Conservation (phyloP, 345 rosid species). For the Acer campestre region DNA sequence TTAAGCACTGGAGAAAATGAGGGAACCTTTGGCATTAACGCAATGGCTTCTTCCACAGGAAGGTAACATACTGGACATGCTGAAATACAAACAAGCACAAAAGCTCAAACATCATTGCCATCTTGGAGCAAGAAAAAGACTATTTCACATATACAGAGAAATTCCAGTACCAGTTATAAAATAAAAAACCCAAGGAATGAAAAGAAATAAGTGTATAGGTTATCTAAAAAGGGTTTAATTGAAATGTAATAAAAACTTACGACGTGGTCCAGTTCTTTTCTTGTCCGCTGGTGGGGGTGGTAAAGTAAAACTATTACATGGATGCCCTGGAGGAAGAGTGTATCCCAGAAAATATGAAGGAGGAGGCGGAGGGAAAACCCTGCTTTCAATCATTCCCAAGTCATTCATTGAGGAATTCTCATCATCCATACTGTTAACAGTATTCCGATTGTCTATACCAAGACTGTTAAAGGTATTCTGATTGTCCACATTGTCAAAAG, state of each 20-base stretch:
- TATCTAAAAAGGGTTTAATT: constrained; percentile 1
- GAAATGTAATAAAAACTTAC: constrained; percentile 50
- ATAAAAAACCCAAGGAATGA: not conserved
- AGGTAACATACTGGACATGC: constrained; percentile 99
- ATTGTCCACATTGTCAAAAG: not conserved
- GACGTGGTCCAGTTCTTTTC: constrained; percentile 94
- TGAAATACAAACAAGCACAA: constrained; percentile 38
- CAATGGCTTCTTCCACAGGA: constrained; percentile 90
- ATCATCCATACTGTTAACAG: not conserved
- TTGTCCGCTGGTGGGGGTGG: constrained; percentile 98
- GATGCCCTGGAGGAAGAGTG: constrained; percentile 93
- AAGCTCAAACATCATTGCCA: constrained; percentile 21
- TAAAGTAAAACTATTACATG: constrained; percentile 77
- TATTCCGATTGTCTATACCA: not conserved
- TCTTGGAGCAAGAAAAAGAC: constrained; percentile 1
- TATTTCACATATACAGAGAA: not conserved
- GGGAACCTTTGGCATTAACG: constrained; percentile 80
- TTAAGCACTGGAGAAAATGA: constrained; percentile 83
- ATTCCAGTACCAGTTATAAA: not conserved
- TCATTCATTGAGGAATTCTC: constrained; percentile 27
- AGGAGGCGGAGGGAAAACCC: constrained; percentile 55
- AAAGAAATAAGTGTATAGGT: not conserved
- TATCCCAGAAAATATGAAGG: constrained; percentile 83
- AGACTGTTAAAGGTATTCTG: not conserved
- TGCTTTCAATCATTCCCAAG: constrained; percentile 1